Evolutionary conservation across 371 early-diverging fungal species (phyloP), one percentile per base, ranked within the genome.

Genomic region (Circinella minor): DNA sequence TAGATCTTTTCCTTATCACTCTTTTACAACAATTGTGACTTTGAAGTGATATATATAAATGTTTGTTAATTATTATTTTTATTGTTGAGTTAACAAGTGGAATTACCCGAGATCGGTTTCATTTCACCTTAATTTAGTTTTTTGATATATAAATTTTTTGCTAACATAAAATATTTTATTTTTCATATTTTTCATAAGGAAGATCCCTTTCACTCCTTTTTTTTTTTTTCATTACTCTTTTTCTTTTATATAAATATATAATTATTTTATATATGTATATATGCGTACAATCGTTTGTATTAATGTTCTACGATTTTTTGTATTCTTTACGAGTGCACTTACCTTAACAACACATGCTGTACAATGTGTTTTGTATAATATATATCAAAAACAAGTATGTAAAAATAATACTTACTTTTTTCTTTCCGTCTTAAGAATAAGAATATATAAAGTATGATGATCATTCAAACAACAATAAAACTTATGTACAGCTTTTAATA

Each of bases 311-410:
- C 70, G 70, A 48, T n/a, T 38, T 18, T 39, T 43, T n/a, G 57
- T 69, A n/a, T 59, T 69, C 51, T 10, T 69, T 10, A 43, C 55
- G 34, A 64, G 70, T 49, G 38, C 38, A 37, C 10, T 68, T 38
- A 61, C 62, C 17, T 55, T 68, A 6, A 36, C 51, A 7, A 62
- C 38, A 34, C 81, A 81, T 74, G 73, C 71, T 17, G 68, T 70
- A 15, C 81, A 81, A 61, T 81, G 81, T 36, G 64, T 75, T 11
- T 64, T 81, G 36, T 67, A 74, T 10, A 36, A 65, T 43, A 63
- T 62, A 38, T 81, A 81, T 59, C 76, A 76, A 66, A 49, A 67
- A 9, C 68, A 71, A 65, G 81, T 78, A 71, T 43, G 43, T 43
- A 27, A 27, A 27, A 27, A 27, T 27, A 27, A 27, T 27, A 27